Evolutionary conservation across 148 eudicot species (phyloP), one percentile per base, ranked within the genome.

Genomic region (Diospyros lotus): DNA sequence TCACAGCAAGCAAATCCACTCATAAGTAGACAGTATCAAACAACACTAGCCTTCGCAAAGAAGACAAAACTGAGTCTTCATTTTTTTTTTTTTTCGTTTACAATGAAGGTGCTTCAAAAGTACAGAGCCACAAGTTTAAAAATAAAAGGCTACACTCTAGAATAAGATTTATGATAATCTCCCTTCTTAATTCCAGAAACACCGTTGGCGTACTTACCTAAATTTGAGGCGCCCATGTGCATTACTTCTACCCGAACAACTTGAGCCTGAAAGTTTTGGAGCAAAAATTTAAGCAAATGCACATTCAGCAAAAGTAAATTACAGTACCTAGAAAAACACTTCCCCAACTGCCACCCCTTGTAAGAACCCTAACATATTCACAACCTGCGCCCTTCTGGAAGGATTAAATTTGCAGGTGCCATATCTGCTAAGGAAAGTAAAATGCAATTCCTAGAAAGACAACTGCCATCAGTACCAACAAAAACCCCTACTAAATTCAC

Each of bases 201-300:
- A 73, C 41, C 43, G 61, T 51, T 14, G 53, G 58, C 66, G 41
- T 61, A 58, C 85, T 82, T 80, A 82, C 88, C 85, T 78, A 81
- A 73, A 59, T 69, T 76, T 39, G 74, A 74, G 74, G 75, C 84
- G 84, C 78, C 55, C 83, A 64, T 66, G 64, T 74, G 74, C 81
- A 80, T 55, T 52, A 53, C 46, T 75, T 70, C 81, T 75, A 79
- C 74, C 79, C 79, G 80, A 85, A 81, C 80, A 78, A 85, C 73
- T 55, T 73, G 76, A 75, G 76, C 90, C 93, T 87, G 90, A 85
- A 87, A 89, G 81, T 78, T 80, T 83, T 44, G 72, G 75, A 89
- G 78, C 68, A 75, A 79, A 81, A 52, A 72, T 85, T 87, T 78
- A 87, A 84, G 73, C 71, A 70, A 69, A 39, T 76, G 73, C 58